Conservation (phyloP, 2,329 filamentous ascomycete species). For the Pseudomassariella vexata region DNA sequence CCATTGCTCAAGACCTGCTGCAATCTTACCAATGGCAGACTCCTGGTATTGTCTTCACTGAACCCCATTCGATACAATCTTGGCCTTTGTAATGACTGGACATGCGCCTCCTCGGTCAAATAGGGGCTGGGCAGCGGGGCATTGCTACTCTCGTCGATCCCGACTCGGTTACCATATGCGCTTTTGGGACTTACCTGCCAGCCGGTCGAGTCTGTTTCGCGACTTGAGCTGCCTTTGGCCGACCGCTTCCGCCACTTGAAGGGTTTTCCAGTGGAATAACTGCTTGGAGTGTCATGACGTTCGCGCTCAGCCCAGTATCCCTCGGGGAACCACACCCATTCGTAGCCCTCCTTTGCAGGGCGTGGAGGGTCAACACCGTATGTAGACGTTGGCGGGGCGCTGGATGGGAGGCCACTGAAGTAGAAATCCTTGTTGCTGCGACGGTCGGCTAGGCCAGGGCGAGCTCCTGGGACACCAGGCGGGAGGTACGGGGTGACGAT, state of each 20-base stretch:
- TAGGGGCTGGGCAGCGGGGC: slow-evolving; percentile 25
- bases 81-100: slow-evolving; percentile 37
- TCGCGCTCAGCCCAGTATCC: slow-evolving; percentile 60
- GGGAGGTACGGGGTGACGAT: neutral
- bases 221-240: slow-evolving; percentile 17
- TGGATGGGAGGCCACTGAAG: slow-evolving; percentile 9
- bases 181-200: slow-evolving; percentile 1
- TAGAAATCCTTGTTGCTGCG: slow-evolving; percentile 10
- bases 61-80: slow-evolving; percentile 11
- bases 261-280: slow-evolving; percentile 23
- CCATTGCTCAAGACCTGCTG: too few species aligned
- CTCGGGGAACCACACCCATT: slow-evolving; percentile 60
- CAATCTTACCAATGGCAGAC: too few species aligned
- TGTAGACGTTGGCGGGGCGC: slow-evolving; percentile 7
- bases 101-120: slow-evolving; percentile 41
- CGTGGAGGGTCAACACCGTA: slow-evolving; percentile 46
- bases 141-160: neutral
- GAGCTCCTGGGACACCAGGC: neutral
- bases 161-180: slow-evolving; percentile 12
- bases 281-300: slow-evolving; percentile 20
- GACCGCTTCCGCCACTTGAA: slow-evolving; percentile 36
- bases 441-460: neutral
- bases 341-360: slow-evolving; percentile 45
- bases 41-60: too few species aligned
- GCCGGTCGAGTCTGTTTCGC: slow-evolving; percentile 8